Base-by-base conservation (phyloP, 2,329 filamentous ascomycete genomes). In the Cladosporium colombiae region DNA sequence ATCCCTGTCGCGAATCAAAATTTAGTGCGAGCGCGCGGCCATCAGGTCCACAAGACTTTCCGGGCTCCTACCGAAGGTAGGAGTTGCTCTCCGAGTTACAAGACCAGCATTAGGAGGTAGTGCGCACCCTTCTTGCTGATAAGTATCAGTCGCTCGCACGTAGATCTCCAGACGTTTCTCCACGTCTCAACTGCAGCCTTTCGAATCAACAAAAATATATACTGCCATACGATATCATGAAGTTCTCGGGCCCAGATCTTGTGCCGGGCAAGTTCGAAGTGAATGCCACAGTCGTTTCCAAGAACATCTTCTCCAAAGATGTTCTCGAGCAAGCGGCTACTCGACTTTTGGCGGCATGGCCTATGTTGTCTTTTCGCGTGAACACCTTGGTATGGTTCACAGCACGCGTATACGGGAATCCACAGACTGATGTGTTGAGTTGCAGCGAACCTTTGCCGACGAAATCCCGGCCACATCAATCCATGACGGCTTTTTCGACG, bases 221-320 rank as follows among this genome's bases (percentile, higher is more conserved):
- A 46, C n/a, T 21, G n/a, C 8, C 18, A 31, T 14, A 33, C 27
- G n/a, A 4, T 5, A 55, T 33, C 27, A 61, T 61, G 40, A 61
- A 35, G 29, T 61, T 61, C 44, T 23, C 40, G 5, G 58, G 58
- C 21, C 44, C 58, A 5, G 58, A 61, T 52, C 25, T 52, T 21
- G 29, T 61, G 16, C 44, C 49, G 29, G n/a, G 25, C 18, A 61
- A 23, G 11, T 61, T 50, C 44, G 58, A 61, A 31, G 21, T 50
- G 11, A 49, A 49, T 23, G 44, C 31, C 14, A 16, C 33, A 5
- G 27, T 61, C 46, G 46, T 61, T 16, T 50, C 44, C 18, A 61
- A 49, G 13, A 33, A 61, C 31, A 14, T 52, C 10, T 18, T 61
- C 3, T 25, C 58, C 18, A 21, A 31, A 35, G 58, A 61, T 23